Evolutionary conservation across 495 filamentous ascomycete species (phyloP).

Genomic region (Platismatia glauca): DNA sequence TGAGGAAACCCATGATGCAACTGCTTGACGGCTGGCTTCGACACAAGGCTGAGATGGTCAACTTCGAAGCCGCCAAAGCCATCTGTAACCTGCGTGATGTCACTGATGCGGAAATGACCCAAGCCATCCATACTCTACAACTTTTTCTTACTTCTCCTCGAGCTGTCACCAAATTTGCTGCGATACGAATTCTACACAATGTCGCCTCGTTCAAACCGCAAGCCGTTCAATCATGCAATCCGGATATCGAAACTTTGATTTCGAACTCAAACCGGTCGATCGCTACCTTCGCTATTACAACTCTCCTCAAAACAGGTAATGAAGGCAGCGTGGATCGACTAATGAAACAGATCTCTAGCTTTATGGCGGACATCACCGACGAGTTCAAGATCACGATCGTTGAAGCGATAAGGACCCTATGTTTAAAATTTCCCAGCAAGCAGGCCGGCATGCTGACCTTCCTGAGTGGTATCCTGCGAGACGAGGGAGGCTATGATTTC

Average conservation of each 20-base stretch:
- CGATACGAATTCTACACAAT: constrained; percentile 91
- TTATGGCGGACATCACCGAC: constrained; percentile 97
- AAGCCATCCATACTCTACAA: constrained; percentile 91
- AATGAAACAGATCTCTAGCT: constrained; percentile 96
- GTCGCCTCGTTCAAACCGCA: constrained; percentile 93
- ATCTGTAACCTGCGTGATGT: constrained; percentile 93
- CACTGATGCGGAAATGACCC: constrained; percentile 80
- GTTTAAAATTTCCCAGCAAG: constrained; percentile 95
- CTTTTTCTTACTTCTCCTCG: constrained; percentile 94
- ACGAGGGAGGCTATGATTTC: constrained; percentile 97
- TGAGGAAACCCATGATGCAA: constrained; percentile 90
- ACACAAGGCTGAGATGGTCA: constrained; percentile 99
- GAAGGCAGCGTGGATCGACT: constrained; percentile 93
- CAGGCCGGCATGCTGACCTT: constrained; percentile 97
- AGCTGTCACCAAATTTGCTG: constrained; percentile 95
- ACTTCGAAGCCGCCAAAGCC: constrained; percentile 97
- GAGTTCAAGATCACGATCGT: constrained; percentile 99
- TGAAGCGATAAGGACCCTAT: constrained; percentile 91
- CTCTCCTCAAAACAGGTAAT: constrained; percentile 94
- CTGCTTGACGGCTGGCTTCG: constrained; percentile 92
- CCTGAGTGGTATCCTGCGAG: constrained; percentile 85
- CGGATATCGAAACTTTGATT: constrained; percentile 91
- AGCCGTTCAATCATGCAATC: constrained; percentile 87
- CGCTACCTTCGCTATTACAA: constrained; percentile 96
- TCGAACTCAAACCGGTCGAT: constrained; percentile 96